Percentiles rank a stretch among this genome's conserved stretches.
Evolutionary conservation across 2,329 filamentous ascomycete genomes (phyloP).

Genomic region (Cytospora chrysosperma): DNA sequence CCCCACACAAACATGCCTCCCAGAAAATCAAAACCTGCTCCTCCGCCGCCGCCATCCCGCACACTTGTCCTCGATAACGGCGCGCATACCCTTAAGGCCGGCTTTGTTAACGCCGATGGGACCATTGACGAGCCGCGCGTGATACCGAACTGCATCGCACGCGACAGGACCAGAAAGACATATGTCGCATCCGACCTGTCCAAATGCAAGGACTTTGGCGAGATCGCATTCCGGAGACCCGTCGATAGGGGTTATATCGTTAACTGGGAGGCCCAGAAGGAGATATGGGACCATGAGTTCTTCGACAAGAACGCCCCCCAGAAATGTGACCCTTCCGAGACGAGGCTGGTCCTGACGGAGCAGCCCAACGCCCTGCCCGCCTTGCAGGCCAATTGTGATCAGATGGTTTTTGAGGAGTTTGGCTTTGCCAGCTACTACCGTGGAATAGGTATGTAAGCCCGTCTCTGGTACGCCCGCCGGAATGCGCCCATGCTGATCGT

Average conservation of each 20-base stretch:
- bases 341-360: conserved; percentile 82
- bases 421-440: conserved; percentile 86
- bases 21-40: conserved; percentile 52
- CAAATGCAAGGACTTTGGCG: conserved; percentile 82
- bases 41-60: conserved; percentile 53
- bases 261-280: conserved; percentile 94
- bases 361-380: conserved; percentile 78
- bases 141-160: conserved; percentile 86
- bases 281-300: conserved; percentile 91
- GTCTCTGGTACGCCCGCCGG: neutral
- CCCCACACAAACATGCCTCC: conserved; percentile 21
- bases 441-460: conserved; percentile 59
- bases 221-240: conserved; percentile 80
- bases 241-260: conserved; percentile 95
- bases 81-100: conserved; percentile 87
- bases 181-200: conserved; percentile 80
- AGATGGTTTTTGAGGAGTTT: conserved; percentile 97
- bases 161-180: conserved; percentile 73
- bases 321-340: conserved; percentile 73
- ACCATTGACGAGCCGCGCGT: conserved; percentile 59
- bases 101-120: conserved; percentile 58
- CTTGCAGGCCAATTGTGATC: conserved; percentile 86
- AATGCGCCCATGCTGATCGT: conserved; percentile 9
- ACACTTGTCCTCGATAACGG: conserved; percentile 95
- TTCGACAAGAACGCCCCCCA: conserved; percentile 67